Evolutionary conservation across 2,329 filamentous ascomycete genomes (phyloP), one percentile per base, ranked within the genome.

Genomic region (Aotearoamyces nothofagi): DNA sequence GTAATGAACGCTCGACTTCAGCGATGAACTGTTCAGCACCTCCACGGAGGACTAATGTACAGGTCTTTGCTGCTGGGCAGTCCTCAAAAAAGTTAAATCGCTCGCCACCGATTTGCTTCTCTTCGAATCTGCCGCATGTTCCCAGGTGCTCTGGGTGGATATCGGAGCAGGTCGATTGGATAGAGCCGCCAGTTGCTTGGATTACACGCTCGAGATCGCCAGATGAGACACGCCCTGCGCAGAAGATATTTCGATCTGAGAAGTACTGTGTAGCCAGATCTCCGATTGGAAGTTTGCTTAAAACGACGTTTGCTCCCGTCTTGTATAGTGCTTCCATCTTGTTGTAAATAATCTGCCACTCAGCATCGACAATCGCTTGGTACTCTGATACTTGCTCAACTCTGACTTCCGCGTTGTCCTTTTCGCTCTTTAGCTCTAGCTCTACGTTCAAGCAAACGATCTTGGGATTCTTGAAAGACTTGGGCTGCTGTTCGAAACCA

Each of bases 261-360:
- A 98, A 98, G 62, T 77, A 93, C 62, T 98, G 90, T 32, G 90
- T 98, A 35, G 90, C 90, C 50, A 98, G 61, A 62, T 98, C 90
- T 49, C 90, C 90, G 49, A 98, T 96, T 22, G 90, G 90, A 37
- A 96, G 67, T 61, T 94, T 96, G 59, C 83, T 93, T 33, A 98
- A 74, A 23, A 98, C 84, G 29, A 98, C 84, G 69, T 94, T 93
- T 40, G 90, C 90, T 31, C 90, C 90, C 5, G 87, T 94, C 58
- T 87, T 76, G 67, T 87, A 71, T 30, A 93, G 61, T 27, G 87
- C 82, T 61, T 98, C 90, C 53, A 98, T 80, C 68, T 98, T 98
- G 66, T 94, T 87, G 72, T 78, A 96, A 56, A 98, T 98, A 52
- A 98, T 98, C 58, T 94, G 84, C 90, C 90, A 98, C 58, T 98